Percentiles rank a stretch among this genome's conserved stretches.
These are phyloP conservation scores for Mycena leptocephala DNA, from an alignment of 768 basidiomycete species.

Conservation along the genomic window DNA sequence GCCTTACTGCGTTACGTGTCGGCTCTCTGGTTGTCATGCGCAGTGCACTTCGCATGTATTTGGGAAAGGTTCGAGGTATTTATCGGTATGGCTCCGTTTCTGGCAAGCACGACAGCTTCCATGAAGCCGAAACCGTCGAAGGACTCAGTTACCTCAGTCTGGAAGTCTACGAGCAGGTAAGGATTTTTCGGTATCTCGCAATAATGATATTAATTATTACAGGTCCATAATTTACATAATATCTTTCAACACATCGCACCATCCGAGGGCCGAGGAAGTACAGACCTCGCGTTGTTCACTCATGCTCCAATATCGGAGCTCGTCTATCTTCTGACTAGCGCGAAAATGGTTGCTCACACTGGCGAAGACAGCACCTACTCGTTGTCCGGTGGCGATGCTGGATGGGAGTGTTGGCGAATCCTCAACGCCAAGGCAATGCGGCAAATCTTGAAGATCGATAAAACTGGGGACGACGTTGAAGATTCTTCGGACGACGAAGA, in stretches of 20 bases:
- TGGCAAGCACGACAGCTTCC: constrained; percentile 22
- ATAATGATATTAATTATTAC: too few relatives aligned
- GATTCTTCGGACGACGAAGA: background rate
- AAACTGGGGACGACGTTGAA: background rate
- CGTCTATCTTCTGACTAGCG: background rate
- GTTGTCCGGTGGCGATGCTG: background rate
- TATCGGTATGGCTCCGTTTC: constrained; percentile 11
- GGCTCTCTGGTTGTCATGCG: constrained; percentile 12
- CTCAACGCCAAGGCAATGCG: background rate
- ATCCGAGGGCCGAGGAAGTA: too few relatives aligned
- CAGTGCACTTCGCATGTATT: background rate
- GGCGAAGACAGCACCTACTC: background rate
- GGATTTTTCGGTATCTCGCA: too few relatives aligned
- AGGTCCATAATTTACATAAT: background rate
- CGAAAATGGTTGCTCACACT: background rate
- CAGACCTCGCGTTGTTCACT: too few relatives aligned
- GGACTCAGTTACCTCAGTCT: too few relatives aligned
- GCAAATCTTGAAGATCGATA: background rate
- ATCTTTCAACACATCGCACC: too few relatives aligned
- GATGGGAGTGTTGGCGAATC: background rate
- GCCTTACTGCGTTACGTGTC: background rate
- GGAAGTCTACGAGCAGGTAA: background rate
- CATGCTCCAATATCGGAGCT: constrained; percentile 10
- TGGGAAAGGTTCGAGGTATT: constrained; percentile 13
- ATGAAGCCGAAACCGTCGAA: constrained; percentile 14